Evolutionary conservation across 768 basidiomycete genomes (phyloP).

Genomic region (Psilocybe tampanensis): DNA sequence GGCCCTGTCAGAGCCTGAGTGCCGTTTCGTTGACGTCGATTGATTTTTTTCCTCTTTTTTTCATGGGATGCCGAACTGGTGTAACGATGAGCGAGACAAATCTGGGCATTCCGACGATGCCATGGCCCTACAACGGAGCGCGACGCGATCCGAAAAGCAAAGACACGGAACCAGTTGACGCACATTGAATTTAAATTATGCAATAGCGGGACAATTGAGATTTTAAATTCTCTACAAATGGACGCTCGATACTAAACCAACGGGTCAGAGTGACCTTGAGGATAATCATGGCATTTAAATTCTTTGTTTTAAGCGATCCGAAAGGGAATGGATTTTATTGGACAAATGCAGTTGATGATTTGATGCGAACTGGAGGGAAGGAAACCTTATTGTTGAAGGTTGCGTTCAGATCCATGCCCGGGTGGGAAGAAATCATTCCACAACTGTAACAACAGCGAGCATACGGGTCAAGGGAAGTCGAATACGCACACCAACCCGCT

Average conservation of each 20-base stretch:
- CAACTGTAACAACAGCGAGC: neutral
- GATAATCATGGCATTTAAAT: neutral
- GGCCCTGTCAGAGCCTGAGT: neutral
- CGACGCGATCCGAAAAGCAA: too few species aligned
- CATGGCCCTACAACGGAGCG: too few species aligned
- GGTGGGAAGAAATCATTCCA: conserved; percentile 1
- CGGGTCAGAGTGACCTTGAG: too few species aligned
- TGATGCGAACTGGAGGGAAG: neutral
- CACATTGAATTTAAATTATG: too few species aligned
- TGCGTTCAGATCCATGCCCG: conserved; percentile 10
- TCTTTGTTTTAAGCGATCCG: neutral
- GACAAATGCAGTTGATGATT: neutral
- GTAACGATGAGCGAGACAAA: too few species aligned
- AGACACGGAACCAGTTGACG: too few species aligned
- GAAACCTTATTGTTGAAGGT: neutral
- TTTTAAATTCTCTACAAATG: too few species aligned
- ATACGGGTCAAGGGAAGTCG: neutral
- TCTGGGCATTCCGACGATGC: too few species aligned
- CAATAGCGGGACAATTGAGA: too few species aligned
- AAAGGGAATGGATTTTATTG: neutral
- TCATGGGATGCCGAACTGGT: too few species aligned
- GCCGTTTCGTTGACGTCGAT: neutral
- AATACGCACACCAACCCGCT: neutral
- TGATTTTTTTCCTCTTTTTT: neutral
- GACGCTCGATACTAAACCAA: too few species aligned